Percentiles rank a stretch among this genome's conserved stretches.
Conservation (phyloP, 1,139 yeast genomes). For the Zygosaccharomyces pseudobailii region DNA sequence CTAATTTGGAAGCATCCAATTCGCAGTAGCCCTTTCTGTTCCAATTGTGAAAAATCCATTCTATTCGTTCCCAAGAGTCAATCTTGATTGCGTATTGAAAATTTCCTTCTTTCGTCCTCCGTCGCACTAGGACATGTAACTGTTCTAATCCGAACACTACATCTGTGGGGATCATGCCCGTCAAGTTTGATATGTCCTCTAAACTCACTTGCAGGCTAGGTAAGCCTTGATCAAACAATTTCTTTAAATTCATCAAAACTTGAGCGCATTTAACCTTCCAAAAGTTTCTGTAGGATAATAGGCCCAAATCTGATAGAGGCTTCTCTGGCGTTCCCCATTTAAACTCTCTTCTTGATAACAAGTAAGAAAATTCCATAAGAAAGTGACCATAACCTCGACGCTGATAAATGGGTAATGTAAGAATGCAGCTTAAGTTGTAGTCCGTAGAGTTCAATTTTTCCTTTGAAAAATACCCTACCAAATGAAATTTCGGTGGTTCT, state of each 20-base stretch:
- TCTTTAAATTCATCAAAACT: constrained; percentile 29
- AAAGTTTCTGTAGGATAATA: constrained; percentile 77
- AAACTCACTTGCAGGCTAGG: constrained; percentile 41
- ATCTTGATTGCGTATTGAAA: constrained; percentile 52
- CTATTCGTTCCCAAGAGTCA: constrained; percentile 43
- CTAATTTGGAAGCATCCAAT: constrained; percentile 47
- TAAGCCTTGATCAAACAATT: constrained; percentile 11
- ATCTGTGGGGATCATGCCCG: constrained; percentile 88
- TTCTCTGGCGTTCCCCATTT: constrained; percentile 92
- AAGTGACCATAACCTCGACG: constrained; percentile 86
- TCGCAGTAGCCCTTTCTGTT: constrained; percentile 49
- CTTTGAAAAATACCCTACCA: constrained; percentile 92
- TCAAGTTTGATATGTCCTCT: constrained; percentile 54
- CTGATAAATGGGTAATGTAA: constrained; percentile 85
- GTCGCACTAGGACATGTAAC: constrained; percentile 46
- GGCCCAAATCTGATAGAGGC: constrained; percentile 83
- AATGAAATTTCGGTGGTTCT: constrained; percentile 51
- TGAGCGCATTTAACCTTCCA: constrained; percentile 66
- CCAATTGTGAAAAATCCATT: constrained; percentile 48
- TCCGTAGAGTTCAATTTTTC: constrained; percentile 72
- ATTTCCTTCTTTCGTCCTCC: constrained; percentile 20
- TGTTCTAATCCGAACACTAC: constrained; percentile 83
- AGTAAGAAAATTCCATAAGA: constrained; percentile 82
- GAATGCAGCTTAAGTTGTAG: constrained; percentile 83
- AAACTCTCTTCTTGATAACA: constrained; percentile 67